Evolutionary conservation across 345 rosid species (phyloP), one percentile per base, ranked within the genome.

Genomic region (Garcia nutans): DNA sequence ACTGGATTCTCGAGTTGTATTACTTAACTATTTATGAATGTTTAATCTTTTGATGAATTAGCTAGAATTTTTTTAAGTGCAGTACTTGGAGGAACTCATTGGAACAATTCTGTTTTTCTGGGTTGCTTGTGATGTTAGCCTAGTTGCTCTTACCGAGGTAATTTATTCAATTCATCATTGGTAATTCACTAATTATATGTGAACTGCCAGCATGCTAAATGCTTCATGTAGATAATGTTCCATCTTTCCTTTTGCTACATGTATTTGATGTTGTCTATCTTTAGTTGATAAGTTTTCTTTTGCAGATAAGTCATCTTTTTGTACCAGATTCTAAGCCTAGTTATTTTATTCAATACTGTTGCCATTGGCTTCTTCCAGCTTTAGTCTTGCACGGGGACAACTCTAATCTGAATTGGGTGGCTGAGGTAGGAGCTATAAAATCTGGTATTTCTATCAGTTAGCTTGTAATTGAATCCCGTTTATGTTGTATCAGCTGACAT

Each of bases 321-420:
- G 77, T 90, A 78, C 82, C 74, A 58, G 89, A 87, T 73, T 84
- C 89, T 42, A 92, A 95, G 81, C 93, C 97, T 6, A 82, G 89
- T 74, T 80, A 79, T 83, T 95, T 95, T 80, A 76, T 95, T 80
- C 94, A 88, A 84, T 88, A 84, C 79, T 91, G 93, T 78, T 90
- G 92, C 83, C 84, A 80, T 45, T 93, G 99, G 99, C 91, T 95
- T 79, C 93, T 95, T 82, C 97, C 99, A 68, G 96, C 96, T 77
- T 86, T 93, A 65, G 62, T 89, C 79, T 79, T 91, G 80, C 79
- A 88, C 59, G 91, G 79, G 72, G 91, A 95, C 81, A 79, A 82
- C 66, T 67, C 88, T 70, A 83, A 86, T 81, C 83, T 95, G 76
- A 81, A 79, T 42, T 95, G 96, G 97, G 84, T 93, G 78, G 88